Conservation (phyloP, 2,329 filamentous ascomycete species). For the Exophiala aquamarina region DNA sequence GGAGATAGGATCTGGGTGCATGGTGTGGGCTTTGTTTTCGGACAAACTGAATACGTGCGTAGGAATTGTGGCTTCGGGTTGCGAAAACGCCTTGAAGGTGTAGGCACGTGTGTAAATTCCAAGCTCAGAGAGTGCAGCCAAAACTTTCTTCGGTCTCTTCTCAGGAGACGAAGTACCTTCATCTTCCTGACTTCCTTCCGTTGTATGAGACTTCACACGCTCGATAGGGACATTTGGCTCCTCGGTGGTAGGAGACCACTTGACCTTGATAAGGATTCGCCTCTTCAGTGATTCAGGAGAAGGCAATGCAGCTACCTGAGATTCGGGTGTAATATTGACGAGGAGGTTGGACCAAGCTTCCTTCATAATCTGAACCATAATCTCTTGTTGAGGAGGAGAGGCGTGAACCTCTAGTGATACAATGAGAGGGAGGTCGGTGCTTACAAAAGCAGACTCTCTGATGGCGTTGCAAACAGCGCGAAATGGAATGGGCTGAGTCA, state of each 20-base stretch:
- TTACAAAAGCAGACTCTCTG: constrained; percentile 72
- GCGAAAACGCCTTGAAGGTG: constrained; percentile 71
- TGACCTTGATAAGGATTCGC: constrained; percentile 84
- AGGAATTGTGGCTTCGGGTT: constrained; percentile 58
- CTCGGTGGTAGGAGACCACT: constrained; percentile 56
- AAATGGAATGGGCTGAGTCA: constrained; percentile 84
- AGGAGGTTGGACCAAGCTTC: constrained; percentile 79
- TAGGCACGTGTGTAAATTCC: constrained; percentile 87
- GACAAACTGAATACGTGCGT: constrained; percentile 66
- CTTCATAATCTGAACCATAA: constrained; percentile 93
- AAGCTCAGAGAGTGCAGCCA: constrained; percentile 68
- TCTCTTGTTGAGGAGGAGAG: constrained; percentile 75
- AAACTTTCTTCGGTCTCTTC: constrained; percentile 62
- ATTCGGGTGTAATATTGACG: constrained; percentile 57
- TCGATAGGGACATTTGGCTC: constrained; percentile 30
- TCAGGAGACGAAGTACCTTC: constrained; percentile 23
- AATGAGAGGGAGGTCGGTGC: constrained; percentile 77
- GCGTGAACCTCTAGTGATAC: constrained; percentile 92
- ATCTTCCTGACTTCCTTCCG: constrained; percentile 40
- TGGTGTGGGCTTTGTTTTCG: constrained; percentile 65
- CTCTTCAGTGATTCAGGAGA: constrained; percentile 69
- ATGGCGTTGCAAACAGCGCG: constrained; percentile 82
- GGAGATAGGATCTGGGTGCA: constrained; percentile 53
- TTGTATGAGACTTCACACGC: constrained; percentile 33
- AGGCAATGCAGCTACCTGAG: constrained; percentile 52